These are phyloP conservation scores for Talaromyces amestolkiae DNA, from an alignment of 2,329 filamentous ascomycete species.

Conservation along the genomic window DNA sequence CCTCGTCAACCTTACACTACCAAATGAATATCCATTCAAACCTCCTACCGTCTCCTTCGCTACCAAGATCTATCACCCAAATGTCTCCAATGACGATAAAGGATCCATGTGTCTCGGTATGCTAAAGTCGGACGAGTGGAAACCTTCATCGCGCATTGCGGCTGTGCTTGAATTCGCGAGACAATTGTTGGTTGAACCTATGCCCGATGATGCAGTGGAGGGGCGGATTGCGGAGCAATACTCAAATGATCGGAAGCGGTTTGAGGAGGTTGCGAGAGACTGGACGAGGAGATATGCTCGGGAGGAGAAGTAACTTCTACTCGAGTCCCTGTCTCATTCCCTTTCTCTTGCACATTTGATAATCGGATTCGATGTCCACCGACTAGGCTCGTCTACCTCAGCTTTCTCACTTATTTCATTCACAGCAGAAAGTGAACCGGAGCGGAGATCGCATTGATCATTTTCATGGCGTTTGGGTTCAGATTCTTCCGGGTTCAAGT, in stretches of 20 bases:
- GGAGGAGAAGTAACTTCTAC: constrained; percentile 28
- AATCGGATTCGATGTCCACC: neutral
- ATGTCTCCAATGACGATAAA: constrained; percentile 81
- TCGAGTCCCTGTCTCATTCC: neutral
- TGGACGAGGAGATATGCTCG: constrained; percentile 73
- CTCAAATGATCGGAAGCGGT: constrained; percentile 64
- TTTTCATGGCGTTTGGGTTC: constrained; percentile 19
- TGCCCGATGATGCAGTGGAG: constrained; percentile 88
- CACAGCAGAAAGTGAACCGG: neutral
- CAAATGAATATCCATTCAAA: constrained; percentile 85
- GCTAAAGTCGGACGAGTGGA: constrained; percentile 86
- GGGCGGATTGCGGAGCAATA: constrained; percentile 81
- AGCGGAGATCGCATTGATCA: constrained; percentile 7
- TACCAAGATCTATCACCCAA: constrained; percentile 94
- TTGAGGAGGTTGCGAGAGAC: constrained; percentile 70
- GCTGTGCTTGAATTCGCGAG: constrained; percentile 75
- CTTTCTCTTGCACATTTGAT: neutral
- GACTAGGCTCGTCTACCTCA: neutral
- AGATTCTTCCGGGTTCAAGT: neutral
- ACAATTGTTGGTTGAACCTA: constrained; percentile 72
- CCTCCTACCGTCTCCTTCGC: constrained; percentile 74
- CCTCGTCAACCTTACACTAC: constrained; percentile 69
- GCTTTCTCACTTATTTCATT: neutral
- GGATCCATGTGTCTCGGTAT: constrained; percentile 83
- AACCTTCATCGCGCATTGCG: constrained; percentile 74